Evolutionary conservation across 225 moss, liverwort and hornwort species (phyloP).

Genomic region (Marchantia paleacea): DNA sequence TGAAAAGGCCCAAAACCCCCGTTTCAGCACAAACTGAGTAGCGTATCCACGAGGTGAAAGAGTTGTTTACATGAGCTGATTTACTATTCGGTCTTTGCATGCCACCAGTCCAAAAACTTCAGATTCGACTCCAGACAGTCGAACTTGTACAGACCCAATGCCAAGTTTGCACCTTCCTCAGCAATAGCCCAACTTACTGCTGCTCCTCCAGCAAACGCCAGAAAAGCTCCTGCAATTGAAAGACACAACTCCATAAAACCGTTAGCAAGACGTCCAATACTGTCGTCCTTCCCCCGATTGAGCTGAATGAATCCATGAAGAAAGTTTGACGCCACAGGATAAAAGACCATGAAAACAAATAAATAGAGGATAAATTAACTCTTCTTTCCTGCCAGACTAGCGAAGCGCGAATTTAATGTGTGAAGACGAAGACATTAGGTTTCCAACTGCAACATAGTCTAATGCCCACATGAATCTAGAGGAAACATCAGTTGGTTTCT

Average conservation of each 20-base stretch:
- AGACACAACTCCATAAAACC: neutral
- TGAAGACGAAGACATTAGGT: neutral
- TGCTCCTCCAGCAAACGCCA: conserved; percentile 61
- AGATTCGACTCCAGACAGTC: conserved; percentile 81
- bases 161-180: conserved; percentile 84
- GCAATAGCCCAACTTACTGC: conserved; percentile 73
- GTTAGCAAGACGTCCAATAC: neutral
- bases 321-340: no score
- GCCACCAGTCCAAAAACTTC: conserved; percentile 97
- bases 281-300: neutral
- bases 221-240: conserved; percentile 28
- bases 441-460: no score
- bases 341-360: no score
- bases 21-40: neutral
- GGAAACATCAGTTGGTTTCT: neutral
- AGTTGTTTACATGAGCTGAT: neutral
- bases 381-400: neutral
- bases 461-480: neutral
- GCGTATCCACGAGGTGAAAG: neutral
- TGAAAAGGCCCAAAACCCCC: neutral
- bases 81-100: conserved; percentile 48
- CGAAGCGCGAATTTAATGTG: neutral
- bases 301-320: no score
- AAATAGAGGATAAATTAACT: neutral
- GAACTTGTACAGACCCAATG: conserved; percentile 81